Conservation (phyloP, 495 filamentous ascomycete genomes). For the Penicillium riverlandense region DNA sequence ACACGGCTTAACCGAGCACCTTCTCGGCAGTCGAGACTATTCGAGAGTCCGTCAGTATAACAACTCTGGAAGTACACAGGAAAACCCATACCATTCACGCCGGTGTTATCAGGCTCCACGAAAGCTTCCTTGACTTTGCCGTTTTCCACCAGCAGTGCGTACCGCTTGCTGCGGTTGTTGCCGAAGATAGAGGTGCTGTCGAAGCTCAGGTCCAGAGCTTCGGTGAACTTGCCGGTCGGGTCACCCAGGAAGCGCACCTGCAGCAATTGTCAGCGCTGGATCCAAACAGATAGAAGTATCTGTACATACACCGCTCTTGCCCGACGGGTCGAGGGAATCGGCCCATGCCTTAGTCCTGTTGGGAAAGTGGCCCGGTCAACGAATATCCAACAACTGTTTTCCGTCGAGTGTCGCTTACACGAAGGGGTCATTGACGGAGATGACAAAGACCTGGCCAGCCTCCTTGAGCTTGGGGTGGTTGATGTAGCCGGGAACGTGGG, state of each 20-base stretch:
- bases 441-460: conserved; percentile 76
- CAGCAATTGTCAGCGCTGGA: background rate
- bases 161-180: conserved; percentile 78
- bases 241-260: conserved; percentile 89
- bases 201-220: conserved; percentile 76
- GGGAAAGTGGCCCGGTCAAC: conserved; percentile 1
- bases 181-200: conserved; percentile 82
- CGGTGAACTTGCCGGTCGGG: conserved; percentile 74
- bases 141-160: conserved; percentile 70
- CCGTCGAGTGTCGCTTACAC: conserved; percentile 51
- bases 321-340: conserved; percentile 60
- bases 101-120: conserved; percentile 91
- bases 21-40: conserved; percentile 66
- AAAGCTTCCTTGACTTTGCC: conserved; percentile 70
- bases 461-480: conserved; percentile 63
- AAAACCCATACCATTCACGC: conserved; percentile 61
- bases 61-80: background rate
- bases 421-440: conserved; percentile 92
- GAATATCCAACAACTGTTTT: background rate
- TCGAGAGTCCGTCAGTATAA: conserved; percentile 10
- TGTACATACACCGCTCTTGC: conserved; percentile 63
- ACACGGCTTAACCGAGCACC: conserved; percentile 50
- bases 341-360: conserved; percentile 82
- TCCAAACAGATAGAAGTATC: background rate
- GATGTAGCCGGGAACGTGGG: conserved; percentile 78